Evolutionary conservation across 1,139 yeast species (phyloP).

Genomic region (Taphrina pruni): DNA sequence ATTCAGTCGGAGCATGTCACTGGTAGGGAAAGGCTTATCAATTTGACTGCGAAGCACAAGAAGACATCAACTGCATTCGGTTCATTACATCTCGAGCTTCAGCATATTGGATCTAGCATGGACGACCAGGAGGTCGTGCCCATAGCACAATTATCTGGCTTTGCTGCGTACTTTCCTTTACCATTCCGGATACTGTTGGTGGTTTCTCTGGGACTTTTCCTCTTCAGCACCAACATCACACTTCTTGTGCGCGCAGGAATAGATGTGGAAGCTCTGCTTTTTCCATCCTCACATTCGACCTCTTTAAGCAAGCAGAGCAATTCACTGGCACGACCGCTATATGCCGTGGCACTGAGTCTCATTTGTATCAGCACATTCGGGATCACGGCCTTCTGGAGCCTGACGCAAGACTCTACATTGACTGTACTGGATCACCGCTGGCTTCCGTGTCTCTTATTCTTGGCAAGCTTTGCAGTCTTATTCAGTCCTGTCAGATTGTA

Average conservation of each 20-base stretch:
- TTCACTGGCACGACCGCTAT: constrained; percentile 16
- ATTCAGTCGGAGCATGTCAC: neutral
- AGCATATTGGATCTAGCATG: neutral
- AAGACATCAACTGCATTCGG: too few species aligned
- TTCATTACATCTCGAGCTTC: too few species aligned
- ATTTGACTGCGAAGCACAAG: too few species aligned
- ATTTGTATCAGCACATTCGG: neutral
- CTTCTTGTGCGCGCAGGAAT: constrained; percentile 30
- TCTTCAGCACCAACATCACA: constrained; percentile 52
- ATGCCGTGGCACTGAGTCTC: constrained; percentile 10
- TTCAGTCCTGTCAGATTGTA: constrained; percentile 49
- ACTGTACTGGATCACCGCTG: constrained; percentile 6
- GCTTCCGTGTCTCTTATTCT: constrained; percentile 52
- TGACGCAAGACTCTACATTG: neutral
- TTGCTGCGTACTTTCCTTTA: constrained; percentile 53
- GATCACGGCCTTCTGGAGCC: neutral
- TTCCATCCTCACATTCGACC: constrained; percentile 45
- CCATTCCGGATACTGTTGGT: constrained; percentile 56
- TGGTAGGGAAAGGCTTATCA: too few species aligned
- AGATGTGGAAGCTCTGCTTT: constrained; percentile 46
- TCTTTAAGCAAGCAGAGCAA: neutral
- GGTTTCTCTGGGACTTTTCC: constrained; percentile 52
- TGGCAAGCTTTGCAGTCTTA: constrained; percentile 49
- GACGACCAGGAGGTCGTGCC: constrained; percentile 1
- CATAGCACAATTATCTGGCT: constrained; percentile 7